Evolutionary conservation across 345 rosid genomes (phyloP).

Genomic region (Melaleuca quinquenervia): DNA sequence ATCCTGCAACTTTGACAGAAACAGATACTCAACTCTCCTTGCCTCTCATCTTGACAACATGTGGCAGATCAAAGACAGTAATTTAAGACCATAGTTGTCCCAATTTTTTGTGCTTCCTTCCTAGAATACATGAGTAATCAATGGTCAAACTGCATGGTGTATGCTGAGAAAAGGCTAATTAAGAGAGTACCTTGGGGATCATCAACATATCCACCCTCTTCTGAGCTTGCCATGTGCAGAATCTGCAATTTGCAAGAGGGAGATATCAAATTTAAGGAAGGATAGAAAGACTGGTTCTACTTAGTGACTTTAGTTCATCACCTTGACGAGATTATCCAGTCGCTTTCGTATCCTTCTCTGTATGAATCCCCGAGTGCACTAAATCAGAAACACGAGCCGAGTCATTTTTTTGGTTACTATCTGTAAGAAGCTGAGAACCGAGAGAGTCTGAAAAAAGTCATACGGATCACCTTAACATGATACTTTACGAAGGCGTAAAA

Average conservation of each 20-base stretch:
- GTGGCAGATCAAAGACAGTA: not conserved
- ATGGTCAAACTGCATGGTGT: not conserved
- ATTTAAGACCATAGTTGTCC: not conserved
- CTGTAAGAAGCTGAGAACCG: not conserved
- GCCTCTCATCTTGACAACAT: not conserved
- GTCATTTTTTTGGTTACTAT: conserved; percentile 1
- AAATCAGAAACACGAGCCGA: not conserved
- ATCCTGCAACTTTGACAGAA: conserved; percentile 12
- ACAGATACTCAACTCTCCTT: not conserved
- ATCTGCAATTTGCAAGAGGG: conserved; percentile 30
- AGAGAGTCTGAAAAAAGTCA: not conserved
- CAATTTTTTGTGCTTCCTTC: not conserved
- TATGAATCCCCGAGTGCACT: conserved; percentile 83
- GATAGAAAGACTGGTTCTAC: not conserved
- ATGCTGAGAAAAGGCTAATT: not conserved
- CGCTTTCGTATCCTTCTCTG: conserved; percentile 80
- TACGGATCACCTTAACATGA: conserved; percentile 58
- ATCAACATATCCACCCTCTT: conserved; percentile 21
- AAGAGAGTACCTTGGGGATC: conserved; percentile 26
- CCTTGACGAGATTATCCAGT: conserved; percentile 69
- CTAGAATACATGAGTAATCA: not conserved
- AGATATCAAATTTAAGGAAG: not conserved
- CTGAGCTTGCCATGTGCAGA: conserved; percentile 24
- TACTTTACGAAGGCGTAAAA: conserved; percentile 70
- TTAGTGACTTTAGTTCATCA: conserved; percentile 9